Base-by-base conservation (phyloP, 805 yeast genomes). In the Candida ficus region DNA sequence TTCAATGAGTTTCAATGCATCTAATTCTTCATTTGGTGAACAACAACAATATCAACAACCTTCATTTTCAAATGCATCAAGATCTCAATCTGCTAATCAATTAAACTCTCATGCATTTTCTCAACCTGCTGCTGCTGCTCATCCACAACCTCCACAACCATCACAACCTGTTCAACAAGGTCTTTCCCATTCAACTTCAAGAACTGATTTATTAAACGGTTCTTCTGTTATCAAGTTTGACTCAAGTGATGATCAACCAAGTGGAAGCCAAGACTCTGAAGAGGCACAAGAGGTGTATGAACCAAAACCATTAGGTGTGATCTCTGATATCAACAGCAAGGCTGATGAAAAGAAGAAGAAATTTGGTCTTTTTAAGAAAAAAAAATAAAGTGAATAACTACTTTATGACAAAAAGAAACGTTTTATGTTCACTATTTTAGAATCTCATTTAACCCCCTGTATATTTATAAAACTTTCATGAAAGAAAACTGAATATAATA, bases 301-400 rank as follows among this genome's bases (percentile, higher is more conserved):
- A 23, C 38, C 45, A 14, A 42, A 42, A 29, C 47, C 42, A 16
- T 35, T 44, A n/a, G 47, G 47, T 19, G 29, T 41, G 11, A 33
- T 41, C 5, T 23, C 45, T 20, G 45, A 38, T 26, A 27, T 19
- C 16, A 34, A 36, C 16, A 25, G 20, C 16, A 33, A 26, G 11
- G 28, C n/a, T 20, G 32, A 43, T 14, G 33, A 41, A 16, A 35
- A 44, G 36, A 39, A 43, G 36, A 44, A 44, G 20, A 44, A 42
- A 33, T 44, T 42, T 30, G 45, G 43, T 2, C 25, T 44, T 8
- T 42, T 39, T 20, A 44, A 38, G 29, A 41, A 38, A 25, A 42
- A 44, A 34, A 39, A 38, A 22, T 35, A 19, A n/a, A 19, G 7
- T n/a, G n/a, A n/a, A n/a, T n/a, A n/a, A n/a, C n/a, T n/a, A n/a